A percentile compares a stretch with the other conserved stretches of the same genome.
Conservation (phyloP, 2,329 filamentous ascomycete genomes). For the Phoma sp. region DNA sequence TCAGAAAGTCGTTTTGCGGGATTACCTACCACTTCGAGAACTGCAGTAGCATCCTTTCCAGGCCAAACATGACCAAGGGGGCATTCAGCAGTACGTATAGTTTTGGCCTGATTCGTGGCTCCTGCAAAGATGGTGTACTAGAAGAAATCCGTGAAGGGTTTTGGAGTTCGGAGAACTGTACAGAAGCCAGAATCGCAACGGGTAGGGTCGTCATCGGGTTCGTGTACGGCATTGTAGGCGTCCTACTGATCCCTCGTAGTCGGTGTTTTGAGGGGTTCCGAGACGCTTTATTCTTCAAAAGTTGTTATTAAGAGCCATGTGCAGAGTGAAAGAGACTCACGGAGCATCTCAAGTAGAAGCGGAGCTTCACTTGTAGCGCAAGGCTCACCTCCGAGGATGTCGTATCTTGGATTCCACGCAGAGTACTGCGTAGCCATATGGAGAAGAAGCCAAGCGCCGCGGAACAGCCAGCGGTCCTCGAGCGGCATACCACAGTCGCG, state of each 20-base stretch:
- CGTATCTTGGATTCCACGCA: slow-evolving; percentile 22
- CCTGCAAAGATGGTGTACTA: slow-evolving; percentile 28
- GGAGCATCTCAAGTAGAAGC: slow-evolving; percentile 16
- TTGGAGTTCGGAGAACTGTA: background rate
- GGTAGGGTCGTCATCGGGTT: background rate
- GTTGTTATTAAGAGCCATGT: background rate
- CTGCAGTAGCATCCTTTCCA: slow-evolving; percentile 18
- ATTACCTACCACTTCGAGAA: slow-evolving; percentile 26
- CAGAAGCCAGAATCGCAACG: slow-evolving; percentile 20
- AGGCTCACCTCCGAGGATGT: slow-evolving; percentile 8
- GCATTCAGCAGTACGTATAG: slow-evolving; percentile 11
- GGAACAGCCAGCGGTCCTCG: slow-evolving; percentile 25
- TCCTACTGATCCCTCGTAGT: slow-evolving; percentile 5
- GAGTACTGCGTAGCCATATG: slow-evolving; percentile 22
- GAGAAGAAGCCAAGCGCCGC: slow-evolving; percentile 28
- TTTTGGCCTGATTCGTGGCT: slow-evolving; percentile 17
- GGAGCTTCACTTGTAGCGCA: background rate
- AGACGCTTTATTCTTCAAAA: background rate
- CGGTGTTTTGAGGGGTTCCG: background rate
- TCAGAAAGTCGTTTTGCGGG: slow-evolving; percentile 17
- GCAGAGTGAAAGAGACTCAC: slow-evolving; percentile 5
- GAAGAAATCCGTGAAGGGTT: slow-evolving; percentile 1
- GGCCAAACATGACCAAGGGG: slow-evolving; percentile 19
- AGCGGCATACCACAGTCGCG: slow-evolving; percentile 15
- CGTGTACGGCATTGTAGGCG: slow-evolving; percentile 5